A percentile compares a stretch with the other conserved stretches of the same genome.
These are phyloP conservation scores for Naegleria lovaniensis DNA, from an alignment of 208 protist species.

Conservation along the genomic window DNA sequence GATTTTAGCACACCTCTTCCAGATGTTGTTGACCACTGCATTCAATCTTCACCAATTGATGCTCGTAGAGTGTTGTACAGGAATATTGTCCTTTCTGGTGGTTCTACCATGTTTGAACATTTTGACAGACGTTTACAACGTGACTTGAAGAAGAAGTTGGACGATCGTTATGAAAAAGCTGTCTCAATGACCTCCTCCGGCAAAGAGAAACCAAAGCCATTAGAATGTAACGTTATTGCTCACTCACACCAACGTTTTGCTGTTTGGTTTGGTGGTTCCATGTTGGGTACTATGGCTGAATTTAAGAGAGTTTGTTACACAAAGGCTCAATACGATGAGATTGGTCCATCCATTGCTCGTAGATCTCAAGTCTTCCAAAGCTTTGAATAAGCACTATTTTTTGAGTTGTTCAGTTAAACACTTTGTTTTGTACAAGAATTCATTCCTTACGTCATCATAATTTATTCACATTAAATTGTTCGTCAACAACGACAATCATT, in stretches of 20 bases:
- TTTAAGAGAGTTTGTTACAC: slow-evolving; percentile 83
- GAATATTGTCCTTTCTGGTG: slow-evolving; percentile 96
- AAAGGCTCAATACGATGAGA: slow-evolving; percentile 92
- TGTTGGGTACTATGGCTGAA: slow-evolving; percentile 75
- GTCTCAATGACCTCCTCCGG: neutral
- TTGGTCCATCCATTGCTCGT: slow-evolving; percentile 85
- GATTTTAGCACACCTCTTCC: slow-evolving; percentile 84
- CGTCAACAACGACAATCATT: neutral
- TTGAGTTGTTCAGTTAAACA: neutral
- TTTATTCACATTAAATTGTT: neutral
- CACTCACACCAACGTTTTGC: slow-evolving; percentile 76
- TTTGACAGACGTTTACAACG: slow-evolving; percentile 62
- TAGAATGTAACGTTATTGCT: slow-evolving; percentile 90
- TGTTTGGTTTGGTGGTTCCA: slow-evolving; percentile 90
- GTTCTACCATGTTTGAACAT: slow-evolving; percentile 91
- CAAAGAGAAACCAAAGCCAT: slow-evolving; percentile 39
- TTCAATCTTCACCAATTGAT: slow-evolving; percentile 94
- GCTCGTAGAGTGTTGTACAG: slow-evolving; percentile 80
- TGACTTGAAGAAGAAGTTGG: slow-evolving; percentile 58
- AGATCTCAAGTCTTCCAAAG: slow-evolving; percentile 71
- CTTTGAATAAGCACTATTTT: neutral
- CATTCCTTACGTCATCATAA: neutral
- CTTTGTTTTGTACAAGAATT: neutral
- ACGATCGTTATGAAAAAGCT: slow-evolving; percentile 48
- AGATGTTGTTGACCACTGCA: slow-evolving; percentile 72